phyloP scores from a whole-genome alignment of 345 rosid genomes.

The Hirschfeldia incana region DNA sequence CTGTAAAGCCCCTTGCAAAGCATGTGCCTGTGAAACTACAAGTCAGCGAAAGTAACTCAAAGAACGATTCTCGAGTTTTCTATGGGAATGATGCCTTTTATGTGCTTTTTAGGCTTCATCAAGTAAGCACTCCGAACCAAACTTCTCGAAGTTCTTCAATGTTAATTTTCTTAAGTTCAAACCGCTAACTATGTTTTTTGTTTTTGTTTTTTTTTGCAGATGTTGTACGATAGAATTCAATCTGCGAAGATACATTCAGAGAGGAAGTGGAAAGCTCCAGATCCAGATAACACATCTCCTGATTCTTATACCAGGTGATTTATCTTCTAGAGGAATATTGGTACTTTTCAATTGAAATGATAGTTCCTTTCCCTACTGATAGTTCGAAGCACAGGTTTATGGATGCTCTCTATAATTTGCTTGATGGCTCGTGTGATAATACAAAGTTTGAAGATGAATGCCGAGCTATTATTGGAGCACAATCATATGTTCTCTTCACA shows the following conservation, averaged over 20 bases:
- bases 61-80: slow-evolving; percentile 63
- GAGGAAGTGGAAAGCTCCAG: slow-evolving; percentile 86
- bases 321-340: slow-evolving; percentile 12
- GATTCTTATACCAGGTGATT: slow-evolving; percentile 88
- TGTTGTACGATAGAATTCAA: slow-evolving; percentile 84
- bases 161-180: not conserved
- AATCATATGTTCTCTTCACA: slow-evolving; percentile 89
- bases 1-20: slow-evolving; percentile 89
- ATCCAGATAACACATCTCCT: slow-evolving; percentile 53
- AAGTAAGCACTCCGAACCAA: slow-evolving; percentile 50
- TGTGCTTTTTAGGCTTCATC: slow-evolving; percentile 97
- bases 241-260: slow-evolving; percentile 97
- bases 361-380: slow-evolving; percentile 6
- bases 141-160: slow-evolving; percentile 3
- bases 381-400: slow-evolving; percentile 56
- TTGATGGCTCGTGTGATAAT: slow-evolving; percentile 91
- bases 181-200: slow-evolving; percentile 14
- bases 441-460: slow-evolving; percentile 97
- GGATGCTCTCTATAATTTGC: slow-evolving; percentile 85
- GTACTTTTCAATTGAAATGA: not conserved
- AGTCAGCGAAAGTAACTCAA: slow-evolving; percentile 51
- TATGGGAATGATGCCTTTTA: slow-evolving; percentile 96
- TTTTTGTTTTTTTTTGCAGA: slow-evolving; percentile 44
- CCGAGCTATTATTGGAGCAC: slow-evolving; percentile 94
- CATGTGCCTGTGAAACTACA: slow-evolving; percentile 58